These are phyloP conservation scores for Komagataella pastoris DNA, from an alignment of 805 yeast species.

Conservation along the genomic window DNA sequence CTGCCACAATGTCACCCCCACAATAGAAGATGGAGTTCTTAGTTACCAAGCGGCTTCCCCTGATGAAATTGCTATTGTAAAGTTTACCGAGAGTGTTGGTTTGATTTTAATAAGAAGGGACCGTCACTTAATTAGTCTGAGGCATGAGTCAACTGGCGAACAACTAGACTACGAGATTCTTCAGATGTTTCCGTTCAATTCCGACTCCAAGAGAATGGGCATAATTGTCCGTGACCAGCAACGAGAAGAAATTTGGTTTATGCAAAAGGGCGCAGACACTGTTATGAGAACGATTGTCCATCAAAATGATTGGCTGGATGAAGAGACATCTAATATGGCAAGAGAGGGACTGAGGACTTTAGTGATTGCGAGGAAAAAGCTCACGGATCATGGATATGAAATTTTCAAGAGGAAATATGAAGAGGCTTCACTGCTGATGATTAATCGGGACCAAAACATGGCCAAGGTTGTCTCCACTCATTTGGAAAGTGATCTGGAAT, in stretches of 20 bases:
- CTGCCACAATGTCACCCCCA: slow-evolving; percentile 97
- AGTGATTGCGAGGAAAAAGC: slow-evolving; percentile 79
- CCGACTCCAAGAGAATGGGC: slow-evolving; percentile 96
- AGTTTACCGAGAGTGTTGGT: slow-evolving; percentile 81
- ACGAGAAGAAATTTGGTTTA: slow-evolving; percentile 68
- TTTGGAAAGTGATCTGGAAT: slow-evolving; percentile 73
- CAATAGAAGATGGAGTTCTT: slow-evolving; percentile 60
- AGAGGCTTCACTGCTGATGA: slow-evolving; percentile 68
- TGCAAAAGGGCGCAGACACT: slow-evolving; percentile 92
- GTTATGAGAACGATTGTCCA: slow-evolving; percentile 81
- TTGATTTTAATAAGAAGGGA: slow-evolving; percentile 72
- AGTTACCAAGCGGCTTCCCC: slow-evolving; percentile 98
- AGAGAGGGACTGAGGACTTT: slow-evolving; percentile 94
- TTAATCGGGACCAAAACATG: slow-evolving; percentile 65
- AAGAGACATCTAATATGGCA: slow-evolving; percentile 96
- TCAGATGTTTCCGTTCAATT: slow-evolving; percentile 85
- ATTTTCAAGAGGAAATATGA: slow-evolving; percentile 53
- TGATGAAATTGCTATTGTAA: slow-evolving; percentile 94
- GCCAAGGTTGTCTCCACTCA: slow-evolving; percentile 51
- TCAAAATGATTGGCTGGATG: slow-evolving; percentile 91
- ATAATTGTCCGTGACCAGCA: slow-evolving; percentile 54
- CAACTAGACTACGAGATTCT: slow-evolving; percentile 50
- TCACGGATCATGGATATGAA: slow-evolving; percentile 39
- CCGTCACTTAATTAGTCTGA: slow-evolving; percentile 55
- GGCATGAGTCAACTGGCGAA: slow-evolving; percentile 45